Evolutionary conservation across 2,329 filamentous ascomycete genomes (phyloP).

Genomic region (Scedosporium minutisporum): DNA sequence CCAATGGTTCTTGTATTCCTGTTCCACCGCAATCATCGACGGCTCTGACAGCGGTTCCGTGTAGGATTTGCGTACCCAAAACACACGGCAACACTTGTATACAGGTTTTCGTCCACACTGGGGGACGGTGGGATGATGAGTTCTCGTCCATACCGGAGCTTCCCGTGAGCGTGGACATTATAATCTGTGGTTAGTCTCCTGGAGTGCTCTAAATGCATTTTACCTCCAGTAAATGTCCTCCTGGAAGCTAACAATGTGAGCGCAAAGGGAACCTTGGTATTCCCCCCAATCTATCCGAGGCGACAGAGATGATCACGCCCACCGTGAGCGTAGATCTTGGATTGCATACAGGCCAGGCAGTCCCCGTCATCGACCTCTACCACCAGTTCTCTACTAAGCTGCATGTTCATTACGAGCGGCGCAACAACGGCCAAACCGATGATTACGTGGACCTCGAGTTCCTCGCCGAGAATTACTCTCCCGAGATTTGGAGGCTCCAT

Average conservation of each 20-base stretch:
- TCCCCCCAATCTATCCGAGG: neutral
- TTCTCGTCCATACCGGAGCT: conserved; percentile 1
- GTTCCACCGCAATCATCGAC: neutral
- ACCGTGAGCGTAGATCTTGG: neutral
- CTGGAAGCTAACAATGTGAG: neutral
- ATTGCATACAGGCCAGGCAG: neutral
- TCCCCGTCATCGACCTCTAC: conserved; percentile 6
- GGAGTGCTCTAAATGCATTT: neutral
- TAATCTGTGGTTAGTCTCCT: conserved; percentile 4
- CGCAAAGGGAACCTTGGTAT: conserved; percentile 4
- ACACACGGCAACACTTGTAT: conserved; percentile 6
- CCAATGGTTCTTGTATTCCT: neutral
- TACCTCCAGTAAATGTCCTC: neutral
- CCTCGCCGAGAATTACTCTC: conserved; percentile 1
- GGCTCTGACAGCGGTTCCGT: neutral
- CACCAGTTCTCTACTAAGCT: conserved; percentile 6
- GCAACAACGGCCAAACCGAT: neutral
- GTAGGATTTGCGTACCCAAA: conserved; percentile 5
- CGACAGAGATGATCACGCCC: conserved; percentile 3
- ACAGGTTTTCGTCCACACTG: conserved; percentile 6
- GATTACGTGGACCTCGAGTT: conserved; percentile 7
- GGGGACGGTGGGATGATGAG: conserved; percentile 4
- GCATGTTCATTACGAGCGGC: neutral
- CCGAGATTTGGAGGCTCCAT: neutral
- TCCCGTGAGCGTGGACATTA: conserved; percentile 6